Evolutionary conservation across 305 asterid species (phyloP), one percentile per base, ranked within the genome.

Genomic region (Fraxinus nigra): DNA sequence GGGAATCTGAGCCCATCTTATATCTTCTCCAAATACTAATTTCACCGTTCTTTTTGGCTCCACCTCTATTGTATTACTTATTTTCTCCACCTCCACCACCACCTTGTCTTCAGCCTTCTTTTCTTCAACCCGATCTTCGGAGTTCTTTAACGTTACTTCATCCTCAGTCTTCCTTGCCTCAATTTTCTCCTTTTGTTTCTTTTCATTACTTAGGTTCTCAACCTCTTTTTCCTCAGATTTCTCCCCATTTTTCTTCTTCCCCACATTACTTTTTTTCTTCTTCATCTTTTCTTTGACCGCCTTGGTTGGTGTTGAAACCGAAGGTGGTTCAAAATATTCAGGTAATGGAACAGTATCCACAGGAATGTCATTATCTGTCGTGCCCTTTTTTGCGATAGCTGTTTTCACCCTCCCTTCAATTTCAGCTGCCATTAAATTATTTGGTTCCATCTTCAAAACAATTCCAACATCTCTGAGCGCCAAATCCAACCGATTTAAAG

Each of bases 1-100:
- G 5, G 99, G 99, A 82, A 93, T 84, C 78, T 89, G 91, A 13
- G 95, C 98, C 90, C 97, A 92, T 84, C 99, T 90, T 89, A 95
- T 95, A 82, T 95, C 99, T 79, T 95, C 98, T n/a, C 98, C 98
- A 67, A 85, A 89, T 37, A 92, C 95, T 74, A 95, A 77, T 83
- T 95, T 93, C 86, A 95, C 90, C 4, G 87, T 86, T 82, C 92
- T 84, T 67, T 54, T 86, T 35, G 90, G 80, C 89, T 84, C 93
- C 73, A 87, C 92, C 33, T 88, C 94, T 32, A 78, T 76, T 37
- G 77, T 85, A 56, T 79, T 88, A 75, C 88, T 91, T 61, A 84
- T 82, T 82, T 70, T 89, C 80, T 90, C 93, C 78, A 92, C 98
- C 90, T 91, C 97, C 87, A 93, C 94, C 85, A 95, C 95, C 89